Evolutionary conservation across 148 eudicot species (phyloP), one percentile per base, ranked within the genome.

Genomic region (Silene uniflora): DNA sequence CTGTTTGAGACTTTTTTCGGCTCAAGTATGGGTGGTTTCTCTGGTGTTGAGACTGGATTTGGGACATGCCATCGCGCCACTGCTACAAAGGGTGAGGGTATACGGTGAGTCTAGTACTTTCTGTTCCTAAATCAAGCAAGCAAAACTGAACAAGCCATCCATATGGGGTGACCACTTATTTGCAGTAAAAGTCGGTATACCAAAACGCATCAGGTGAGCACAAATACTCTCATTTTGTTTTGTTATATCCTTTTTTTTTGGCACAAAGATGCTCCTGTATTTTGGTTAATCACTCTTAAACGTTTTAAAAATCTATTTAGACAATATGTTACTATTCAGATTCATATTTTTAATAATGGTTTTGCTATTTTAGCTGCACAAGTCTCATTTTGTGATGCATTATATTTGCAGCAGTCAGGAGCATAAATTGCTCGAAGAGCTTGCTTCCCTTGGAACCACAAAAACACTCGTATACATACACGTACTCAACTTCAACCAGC

Each of bases 1-100:
- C 98, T 97, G 29, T 94, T 94, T 86, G 98, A 94, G 84, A 87
- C 98, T 67, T 94, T 94, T 83, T 94, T 94, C 80, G 98, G 98
- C 76, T 80, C 89, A 76, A 87, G 85, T 73, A 86, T 91, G 92
- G 88, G 91, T 69, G 90, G 93, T 11, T 91, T 91, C 80, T 63
- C 96, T 49, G 92, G 93, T 71, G 86, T 82, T 87, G 93, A 91
- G 72, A 59, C 89, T n/a, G n/a, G n/a, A n/a, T n/a, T n/a, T n/a
- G n/a, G n/a, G n/a, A n/a, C n/a, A n/a, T 77, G 95, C 17, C 92
- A 86, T 35, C 97, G 95, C 72, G 71, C 82, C 79, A 89, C 93
- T 73, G 90, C 89, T 39, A 83, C 88, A 16, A 91, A 90, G 83
- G 98, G 98, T 73, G 97, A 92, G 79, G 98, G 92, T 80, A 64